These are phyloP conservation scores for Starmera caribaea DNA, from an alignment of 805 yeast species.

Conservation along the genomic window DNA sequence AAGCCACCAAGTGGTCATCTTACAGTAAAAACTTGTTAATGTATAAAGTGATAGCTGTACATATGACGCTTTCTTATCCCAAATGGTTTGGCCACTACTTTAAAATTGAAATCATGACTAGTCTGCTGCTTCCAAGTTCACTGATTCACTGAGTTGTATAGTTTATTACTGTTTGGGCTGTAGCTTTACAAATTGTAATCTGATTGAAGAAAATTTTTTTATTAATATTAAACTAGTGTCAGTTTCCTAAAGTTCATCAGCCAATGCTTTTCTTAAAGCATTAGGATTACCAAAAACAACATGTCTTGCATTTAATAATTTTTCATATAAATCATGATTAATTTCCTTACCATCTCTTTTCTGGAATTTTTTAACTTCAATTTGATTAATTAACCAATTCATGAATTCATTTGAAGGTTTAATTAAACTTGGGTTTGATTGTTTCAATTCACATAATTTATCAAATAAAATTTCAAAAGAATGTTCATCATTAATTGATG, in stretches of 20 bases:
- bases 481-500: slow-evolving; percentile 23
- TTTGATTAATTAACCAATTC: slow-evolving; percentile 51
- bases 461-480: slow-evolving; percentile 35
- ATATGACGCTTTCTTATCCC: too few species aligned
- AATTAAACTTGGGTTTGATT: slow-evolving; percentile 20
- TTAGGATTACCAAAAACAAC: slow-evolving; percentile 68
- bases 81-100: too few species aligned
- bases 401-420: slow-evolving; percentile 32
- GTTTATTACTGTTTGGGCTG: too few species aligned
- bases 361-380: slow-evolving; percentile 19
- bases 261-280: slow-evolving; percentile 52
- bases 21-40: too few species aligned
- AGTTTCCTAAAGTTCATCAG: slow-evolving; percentile 34
- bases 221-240: slow-evolving; percentile 3
- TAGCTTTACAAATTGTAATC: too few species aligned
- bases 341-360: slow-evolving; percentile 21
- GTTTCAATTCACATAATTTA: slow-evolving; percentile 25
- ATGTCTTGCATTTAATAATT: slow-evolving; percentile 44
- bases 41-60: too few species aligned
- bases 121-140: too few species aligned
- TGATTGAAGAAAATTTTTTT: slow-evolving; percentile 1
- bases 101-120: too few species aligned
- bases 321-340: slow-evolving; percentile 25
- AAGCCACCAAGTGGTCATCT: too few species aligned
- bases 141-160: too few species aligned